Conservation (phyloP, 225 moss, liverwort and hornwort species). For the Polytrichum formosum region DNA sequence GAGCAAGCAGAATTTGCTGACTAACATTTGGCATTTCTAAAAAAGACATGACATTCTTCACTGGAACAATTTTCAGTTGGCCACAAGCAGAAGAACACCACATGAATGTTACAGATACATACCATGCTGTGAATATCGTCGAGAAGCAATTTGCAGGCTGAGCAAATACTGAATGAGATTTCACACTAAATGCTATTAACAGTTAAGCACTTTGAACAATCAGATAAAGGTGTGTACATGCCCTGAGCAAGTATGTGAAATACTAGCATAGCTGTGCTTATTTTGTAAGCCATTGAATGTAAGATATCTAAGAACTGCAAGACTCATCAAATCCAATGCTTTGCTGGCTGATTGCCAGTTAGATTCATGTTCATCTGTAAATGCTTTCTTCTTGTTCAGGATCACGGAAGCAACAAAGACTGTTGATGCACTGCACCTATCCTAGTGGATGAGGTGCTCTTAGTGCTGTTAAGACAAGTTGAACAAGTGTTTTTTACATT, state of each 20-base stretch:
- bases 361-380: too few relatives aligned
- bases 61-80: too few relatives aligned
- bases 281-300: background rate
- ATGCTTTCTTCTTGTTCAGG: too few relatives aligned
- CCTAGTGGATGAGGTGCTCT: too few relatives aligned
- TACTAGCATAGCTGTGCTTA: background rate
- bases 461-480: too few relatives aligned
- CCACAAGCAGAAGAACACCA: constrained; percentile 4
- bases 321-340: background rate
- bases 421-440: too few relatives aligned
- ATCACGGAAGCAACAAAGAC: too few relatives aligned
- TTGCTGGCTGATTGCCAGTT: background rate
- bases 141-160: constrained; percentile 3
- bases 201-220: too few relatives aligned
- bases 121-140: background rate
- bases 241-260: background rate
- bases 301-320: background rate
- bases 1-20: constrained; percentile 1
- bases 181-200: too few relatives aligned
- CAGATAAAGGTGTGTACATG: too few relatives aligned
- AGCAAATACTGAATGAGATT: background rate
- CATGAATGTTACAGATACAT: background rate
- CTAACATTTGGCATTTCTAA: background rate
- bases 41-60: background rate
- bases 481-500: too few relatives aligned